Base-by-base conservation (phyloP, 2,329 filamentous ascomycete species). In the Botrytis galanthina region DNA sequence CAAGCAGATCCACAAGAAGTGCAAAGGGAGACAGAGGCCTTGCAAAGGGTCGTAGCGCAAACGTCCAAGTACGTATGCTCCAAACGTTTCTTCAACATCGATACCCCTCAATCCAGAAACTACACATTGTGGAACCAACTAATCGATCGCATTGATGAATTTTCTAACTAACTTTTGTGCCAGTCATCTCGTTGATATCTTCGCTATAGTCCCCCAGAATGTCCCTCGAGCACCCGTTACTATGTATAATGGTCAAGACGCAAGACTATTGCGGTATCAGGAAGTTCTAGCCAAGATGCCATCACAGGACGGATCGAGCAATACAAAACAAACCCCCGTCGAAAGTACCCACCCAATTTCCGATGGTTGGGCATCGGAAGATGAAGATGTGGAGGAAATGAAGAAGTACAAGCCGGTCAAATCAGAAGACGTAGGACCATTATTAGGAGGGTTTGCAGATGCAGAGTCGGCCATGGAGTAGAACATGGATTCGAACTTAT, bases 151-250 rank as follows among this genome's bases (percentile, higher is more conserved):
- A n/a, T 29, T 26, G 39, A n/a, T 46, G 54, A 1, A 7, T 20
- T 32, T 48, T 46, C 51, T 22, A 73, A 74, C 76, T 78, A 75
- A 78, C 73, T 60, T 72, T 63, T 42, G 35, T 60, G 57, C 60
- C 79, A 91, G 89, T 78, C 90, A 91, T 78, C 88, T 91, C 82
- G 89, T 91, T 74, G 89, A 91, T 79, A 88, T 91, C 64, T 91
- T 91, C 82, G 89, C 91, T 75, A 89, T 90, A 78, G 86, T 87
- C 51, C 87, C 88, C 35, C 85, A 87, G 73, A 85, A 85, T 74
- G 81, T 82, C 48, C 78, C 80, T 69, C 78, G 80, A 75, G 78
- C 84, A 77, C 78, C 82, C 59, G 72, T 73, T 57, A 75, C 75
- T 71, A 82, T 82, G 39, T 86, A 87, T 77, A 84, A 86, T 70